These are phyloP conservation scores for Stephania yunnanensis DNA, from an alignment of 164 flowering plant species.

Conservation along the genomic window DNA sequence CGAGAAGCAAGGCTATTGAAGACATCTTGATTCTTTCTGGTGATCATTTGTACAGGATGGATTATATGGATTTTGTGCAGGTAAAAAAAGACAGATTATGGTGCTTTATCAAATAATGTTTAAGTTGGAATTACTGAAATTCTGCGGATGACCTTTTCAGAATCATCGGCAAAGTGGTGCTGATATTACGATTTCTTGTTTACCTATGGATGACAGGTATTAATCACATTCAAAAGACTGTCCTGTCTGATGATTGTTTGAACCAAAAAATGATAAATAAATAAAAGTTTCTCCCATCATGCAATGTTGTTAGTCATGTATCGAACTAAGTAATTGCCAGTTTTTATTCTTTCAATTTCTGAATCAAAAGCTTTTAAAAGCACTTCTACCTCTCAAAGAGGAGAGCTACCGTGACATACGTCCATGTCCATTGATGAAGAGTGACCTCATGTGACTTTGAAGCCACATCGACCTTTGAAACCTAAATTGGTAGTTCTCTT, in stretches of 20 bases:
- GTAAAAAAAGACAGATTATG: slow-evolving; percentile 24
- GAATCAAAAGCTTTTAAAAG: no score
- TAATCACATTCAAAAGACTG: neutral
- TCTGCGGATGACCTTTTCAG: slow-evolving; percentile 29
- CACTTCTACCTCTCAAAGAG: no score
- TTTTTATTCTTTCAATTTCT: no score
- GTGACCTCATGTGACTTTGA: neutral
- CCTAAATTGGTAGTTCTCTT: neutral
- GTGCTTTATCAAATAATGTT: neutral
- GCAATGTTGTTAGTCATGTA: no score
- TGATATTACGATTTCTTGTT: slow-evolving; percentile 73
- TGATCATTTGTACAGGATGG: slow-evolving; percentile 95
- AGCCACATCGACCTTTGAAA: neutral
- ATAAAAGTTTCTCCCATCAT: no score
- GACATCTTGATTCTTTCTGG: slow-evolving; percentile 91
- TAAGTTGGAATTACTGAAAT: neutral
- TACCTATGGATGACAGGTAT: slow-evolving; percentile 92
- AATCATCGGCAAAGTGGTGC: slow-evolving; percentile 86
- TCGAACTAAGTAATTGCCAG: no score
- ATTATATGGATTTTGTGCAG: slow-evolving; percentile 90
- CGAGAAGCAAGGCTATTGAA: slow-evolving; percentile 73
- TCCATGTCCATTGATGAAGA: no score
- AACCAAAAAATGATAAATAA: no score
- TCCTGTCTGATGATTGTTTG: neutral
- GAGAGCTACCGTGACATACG: no score